Percentiles rank a stretch among this genome's conserved stretches.
These are phyloP conservation scores for Tulasnella sp. DNA, from an alignment of 768 basidiomycete genomes.

Conservation along the genomic window DNA sequence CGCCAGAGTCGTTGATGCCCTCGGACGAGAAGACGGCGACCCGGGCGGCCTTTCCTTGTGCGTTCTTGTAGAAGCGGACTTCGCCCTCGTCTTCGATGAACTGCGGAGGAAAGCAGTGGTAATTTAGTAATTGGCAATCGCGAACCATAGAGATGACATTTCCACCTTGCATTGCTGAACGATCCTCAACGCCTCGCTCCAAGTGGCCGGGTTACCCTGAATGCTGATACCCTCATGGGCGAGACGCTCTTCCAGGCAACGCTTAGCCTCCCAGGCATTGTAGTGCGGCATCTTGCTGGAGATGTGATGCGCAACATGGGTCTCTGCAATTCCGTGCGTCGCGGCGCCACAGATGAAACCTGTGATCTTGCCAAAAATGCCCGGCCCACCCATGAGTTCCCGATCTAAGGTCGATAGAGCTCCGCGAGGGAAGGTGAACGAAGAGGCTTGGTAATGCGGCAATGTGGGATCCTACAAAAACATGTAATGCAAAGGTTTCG, in stretches of 20 bases:
- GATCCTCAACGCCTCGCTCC: constrained; percentile 71
- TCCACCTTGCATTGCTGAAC: constrained; percentile 64
- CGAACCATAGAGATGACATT: constrained; percentile 5
- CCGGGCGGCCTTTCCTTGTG: constrained; percentile 60
- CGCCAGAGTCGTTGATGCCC: constrained; percentile 53
- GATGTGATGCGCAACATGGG: constrained; percentile 86
- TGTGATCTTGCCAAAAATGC: constrained; percentile 54
- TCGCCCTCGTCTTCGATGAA: constrained; percentile 93
- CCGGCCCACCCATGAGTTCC: constrained; percentile 53
- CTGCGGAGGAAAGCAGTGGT: constrained; percentile 30
- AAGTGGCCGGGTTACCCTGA: constrained; percentile 61
- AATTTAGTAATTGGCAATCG: neutral
- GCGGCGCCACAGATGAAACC: constrained; percentile 77
- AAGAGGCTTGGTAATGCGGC: constrained; percentile 81
- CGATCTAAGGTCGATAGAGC: constrained; percentile 89
- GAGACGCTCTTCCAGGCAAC: constrained; percentile 69
- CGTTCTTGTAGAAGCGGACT: constrained; percentile 86
- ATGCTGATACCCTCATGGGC: constrained; percentile 51
- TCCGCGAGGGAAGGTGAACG: constrained; percentile 90
- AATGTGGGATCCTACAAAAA: constrained; percentile 45
- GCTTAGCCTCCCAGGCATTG: constrained; percentile 86
- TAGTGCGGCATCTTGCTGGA: constrained; percentile 96
- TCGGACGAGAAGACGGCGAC: constrained; percentile 55
- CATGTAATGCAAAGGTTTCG: no score
- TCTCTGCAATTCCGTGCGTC: constrained; percentile 90